These are phyloP conservation scores for Exophiala sp. DNA, from an alignment of 2,329 filamentous ascomycete genomes.

Conservation along the genomic window DNA sequence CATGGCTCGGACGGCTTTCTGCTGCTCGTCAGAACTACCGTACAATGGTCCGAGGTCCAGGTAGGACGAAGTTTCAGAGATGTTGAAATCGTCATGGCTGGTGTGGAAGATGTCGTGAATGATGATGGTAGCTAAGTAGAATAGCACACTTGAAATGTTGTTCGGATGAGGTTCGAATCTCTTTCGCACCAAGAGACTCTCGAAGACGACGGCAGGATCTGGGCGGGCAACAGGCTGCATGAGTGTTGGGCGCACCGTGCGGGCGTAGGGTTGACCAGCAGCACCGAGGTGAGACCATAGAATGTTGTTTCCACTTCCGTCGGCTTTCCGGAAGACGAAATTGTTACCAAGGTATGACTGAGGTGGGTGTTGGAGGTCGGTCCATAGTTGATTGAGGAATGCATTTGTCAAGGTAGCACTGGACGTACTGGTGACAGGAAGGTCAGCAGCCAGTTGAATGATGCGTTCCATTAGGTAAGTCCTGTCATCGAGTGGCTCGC, in stretches of 20 bases:
- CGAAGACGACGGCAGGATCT: slow-evolving; percentile 65
- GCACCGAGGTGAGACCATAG: slow-evolving; percentile 61
- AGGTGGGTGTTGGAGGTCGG: slow-evolving; percentile 54
- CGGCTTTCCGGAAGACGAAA: slow-evolving; percentile 33
- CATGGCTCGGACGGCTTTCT: slow-evolving; percentile 60
- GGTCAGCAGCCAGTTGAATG: slow-evolving; percentile 44
- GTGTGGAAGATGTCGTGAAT: slow-evolving; percentile 65
- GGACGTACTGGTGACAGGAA: slow-evolving; percentile 36
- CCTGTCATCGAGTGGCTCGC: slow-evolving; percentile 58
- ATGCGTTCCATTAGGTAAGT: slow-evolving; percentile 59
- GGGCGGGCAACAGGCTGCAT: slow-evolving; percentile 59
- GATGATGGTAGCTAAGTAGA: slow-evolving; percentile 70
- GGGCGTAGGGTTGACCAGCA: slow-evolving; percentile 65
- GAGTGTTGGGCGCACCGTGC: slow-evolving; percentile 58
- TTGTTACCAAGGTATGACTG: slow-evolving; percentile 41
- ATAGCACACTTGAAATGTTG: slow-evolving; percentile 70
- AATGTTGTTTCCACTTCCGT: slow-evolving; percentile 53
- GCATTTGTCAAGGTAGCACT: slow-evolving; percentile 45
- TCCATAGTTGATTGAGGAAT: slow-evolving; percentile 54
- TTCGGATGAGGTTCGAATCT: slow-evolving; percentile 64
- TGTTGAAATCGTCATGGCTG: slow-evolving; percentile 59
- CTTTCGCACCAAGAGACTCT: slow-evolving; percentile 62
- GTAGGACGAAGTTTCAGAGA: slow-evolving; percentile 68
- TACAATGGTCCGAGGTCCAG: slow-evolving; percentile 71
- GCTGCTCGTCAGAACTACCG: slow-evolving; percentile 62